Conservation (phyloP, 495 filamentous ascomycete species). For the Friedmanniomyces endolithicus region DNA sequence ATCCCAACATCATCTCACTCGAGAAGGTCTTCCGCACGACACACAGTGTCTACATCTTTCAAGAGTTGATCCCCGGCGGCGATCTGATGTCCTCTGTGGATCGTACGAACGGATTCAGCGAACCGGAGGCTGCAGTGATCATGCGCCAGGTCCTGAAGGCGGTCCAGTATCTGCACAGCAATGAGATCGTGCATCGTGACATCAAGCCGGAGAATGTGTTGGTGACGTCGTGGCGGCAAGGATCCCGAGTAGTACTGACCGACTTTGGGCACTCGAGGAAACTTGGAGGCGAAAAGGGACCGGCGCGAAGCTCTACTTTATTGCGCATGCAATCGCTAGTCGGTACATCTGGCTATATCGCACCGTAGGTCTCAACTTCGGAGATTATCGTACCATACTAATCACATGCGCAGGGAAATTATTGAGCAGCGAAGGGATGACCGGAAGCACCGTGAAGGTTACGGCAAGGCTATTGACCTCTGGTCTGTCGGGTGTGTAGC, state of each 20-base stretch:
- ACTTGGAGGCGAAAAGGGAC: background rate
- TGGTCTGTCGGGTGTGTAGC: slow-evolving; percentile 50
- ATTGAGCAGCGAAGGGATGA: background rate
- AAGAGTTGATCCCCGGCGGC: slow-evolving; percentile 43
- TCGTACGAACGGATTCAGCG: slow-evolving; percentile 36
- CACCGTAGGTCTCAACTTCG: slow-evolving; percentile 48
- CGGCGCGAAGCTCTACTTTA: background rate
- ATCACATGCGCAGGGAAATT: slow-evolving; percentile 7
- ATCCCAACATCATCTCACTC: slow-evolving; percentile 38
- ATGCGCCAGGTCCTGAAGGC: slow-evolving; percentile 48
- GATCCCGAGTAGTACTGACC: slow-evolving; percentile 49
- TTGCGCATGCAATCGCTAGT: slow-evolving; percentile 46
- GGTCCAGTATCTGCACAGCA: slow-evolving; percentile 46
- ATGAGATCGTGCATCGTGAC: slow-evolving; percentile 50
- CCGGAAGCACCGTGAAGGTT: slow-evolving; percentile 33
- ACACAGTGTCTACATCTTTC: slow-evolving; percentile 32
- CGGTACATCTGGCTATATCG: slow-evolving; percentile 54
- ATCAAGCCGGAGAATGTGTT: slow-evolving; percentile 63
- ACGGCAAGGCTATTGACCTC: slow-evolving; percentile 50
- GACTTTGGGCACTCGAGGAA: slow-evolving; percentile 55
- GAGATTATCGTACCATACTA: background rate
- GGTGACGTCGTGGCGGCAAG: slow-evolving; percentile 36
- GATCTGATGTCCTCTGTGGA: slow-evolving; percentile 53
- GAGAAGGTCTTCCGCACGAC: slow-evolving; percentile 32
- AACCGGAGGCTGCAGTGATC: slow-evolving; percentile 44